Percentiles rank a stretch among this genome's conserved stretches.
Conservation (phyloP, 208 protist genomes). For the Leishmania braziliensis region DNA sequence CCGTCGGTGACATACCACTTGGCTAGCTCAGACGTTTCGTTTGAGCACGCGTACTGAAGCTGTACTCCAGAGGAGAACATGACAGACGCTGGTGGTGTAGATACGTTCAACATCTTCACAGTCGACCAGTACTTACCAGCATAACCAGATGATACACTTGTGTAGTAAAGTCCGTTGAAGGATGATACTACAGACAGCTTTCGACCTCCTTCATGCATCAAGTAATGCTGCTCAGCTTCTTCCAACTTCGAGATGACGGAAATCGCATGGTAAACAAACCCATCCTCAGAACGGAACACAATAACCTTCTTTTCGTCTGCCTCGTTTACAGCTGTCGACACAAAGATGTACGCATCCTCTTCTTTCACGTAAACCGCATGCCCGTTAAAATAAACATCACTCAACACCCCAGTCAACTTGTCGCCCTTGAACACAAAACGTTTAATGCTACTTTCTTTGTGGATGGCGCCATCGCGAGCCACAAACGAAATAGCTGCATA, state of each 20-base stretch:
- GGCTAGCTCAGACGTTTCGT: conserved; percentile 18
- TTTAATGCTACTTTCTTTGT: conserved; percentile 14
- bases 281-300: conserved; percentile 43
- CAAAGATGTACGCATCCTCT: conserved; percentile 47
- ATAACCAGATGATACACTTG: conserved; percentile 40
- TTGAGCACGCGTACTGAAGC: conserved; percentile 38
- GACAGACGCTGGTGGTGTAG: conserved; percentile 33
- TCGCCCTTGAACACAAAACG: conserved; percentile 29
- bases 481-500: conserved; percentile 20
- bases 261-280: conserved; percentile 30
- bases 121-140: conserved; percentile 47
- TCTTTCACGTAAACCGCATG: conserved; percentile 45
- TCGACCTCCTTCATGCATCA: conserved; percentile 19
- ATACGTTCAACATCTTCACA: conserved; percentile 37
- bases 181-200: conserved; percentile 26
- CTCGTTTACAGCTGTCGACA: conserved; percentile 37
- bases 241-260: conserved; percentile 13
- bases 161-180: conserved; percentile 16
- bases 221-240: conserved; percentile 19
- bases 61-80: conserved; percentile 32
- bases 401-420: conserved; percentile 23
- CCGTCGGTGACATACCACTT: conserved; percentile 28
- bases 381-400: conserved; percentile 48
- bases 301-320: conserved; percentile 24
- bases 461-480: conserved; percentile 1